A percentile compares a stretch with the other conserved stretches of the same genome.
These are phyloP conservation scores for Malassezia caprae DNA, from an alignment of 1,284 basidiomycete species.

Conservation along the genomic window DNA sequence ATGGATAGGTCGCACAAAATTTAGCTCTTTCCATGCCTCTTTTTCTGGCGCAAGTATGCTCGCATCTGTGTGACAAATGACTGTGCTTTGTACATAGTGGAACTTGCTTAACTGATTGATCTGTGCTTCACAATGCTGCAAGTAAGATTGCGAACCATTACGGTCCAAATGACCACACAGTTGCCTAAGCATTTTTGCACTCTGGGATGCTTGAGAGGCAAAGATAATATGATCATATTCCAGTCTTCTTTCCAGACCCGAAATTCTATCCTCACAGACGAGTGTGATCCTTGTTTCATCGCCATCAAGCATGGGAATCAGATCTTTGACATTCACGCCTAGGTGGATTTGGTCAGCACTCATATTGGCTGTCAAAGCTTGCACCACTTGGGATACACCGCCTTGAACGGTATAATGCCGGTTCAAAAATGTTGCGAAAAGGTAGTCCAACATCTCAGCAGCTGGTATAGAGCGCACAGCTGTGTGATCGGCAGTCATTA, in stretches of 20 bases:
- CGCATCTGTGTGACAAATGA: slow-evolving; percentile 11
- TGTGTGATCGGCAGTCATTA: slow-evolving; percentile 30
- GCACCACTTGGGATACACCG: slow-evolving; percentile 37
- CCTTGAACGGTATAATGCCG: slow-evolving; percentile 38
- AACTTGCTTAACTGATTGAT: background rate
- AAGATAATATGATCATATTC: slow-evolving; percentile 11
- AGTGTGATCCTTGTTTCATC: background rate
- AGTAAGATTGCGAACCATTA: background rate
- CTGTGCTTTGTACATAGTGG: slow-evolving; percentile 11
- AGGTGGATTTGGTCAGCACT: slow-evolving; percentile 4
- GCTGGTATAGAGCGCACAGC: slow-evolving; percentile 29
- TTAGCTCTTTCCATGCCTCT: slow-evolving; percentile 8
- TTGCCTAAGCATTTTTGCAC: background rate
- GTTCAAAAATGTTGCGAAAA: slow-evolving; percentile 34
- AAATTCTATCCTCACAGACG: background rate
- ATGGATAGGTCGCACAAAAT: slow-evolving; percentile 5
- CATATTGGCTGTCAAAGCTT: slow-evolving; percentile 18
- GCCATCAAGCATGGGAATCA: slow-evolving; percentile 10
- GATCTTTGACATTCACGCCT: slow-evolving; percentile 9
- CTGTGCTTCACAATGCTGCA: background rate
- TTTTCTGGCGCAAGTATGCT: background rate
- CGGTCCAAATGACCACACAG: background rate
- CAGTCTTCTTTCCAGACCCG: background rate
- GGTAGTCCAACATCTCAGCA: slow-evolving; percentile 40
- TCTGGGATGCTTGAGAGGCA: slow-evolving; percentile 9